Conservation (phyloP, 805 yeast species). For the Wickerhamomyces subpelliculosus region DNA sequence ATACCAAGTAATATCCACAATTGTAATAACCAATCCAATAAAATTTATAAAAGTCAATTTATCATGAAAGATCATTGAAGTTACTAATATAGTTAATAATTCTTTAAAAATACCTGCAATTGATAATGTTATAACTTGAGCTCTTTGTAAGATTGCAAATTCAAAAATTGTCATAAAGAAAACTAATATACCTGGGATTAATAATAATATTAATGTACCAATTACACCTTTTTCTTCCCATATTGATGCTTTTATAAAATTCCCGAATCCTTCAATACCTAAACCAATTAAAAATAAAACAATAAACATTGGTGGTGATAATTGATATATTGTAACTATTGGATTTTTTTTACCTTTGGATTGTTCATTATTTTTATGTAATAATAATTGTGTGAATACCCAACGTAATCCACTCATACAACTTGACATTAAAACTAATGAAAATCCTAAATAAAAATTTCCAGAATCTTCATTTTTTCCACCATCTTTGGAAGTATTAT, state of each 20-base stretch:
- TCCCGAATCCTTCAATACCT: constrained; percentile 58
- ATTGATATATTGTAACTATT: constrained; percentile 71
- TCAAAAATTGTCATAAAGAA: constrained; percentile 88
- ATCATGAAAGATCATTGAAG: constrained; percentile 68
- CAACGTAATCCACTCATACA: constrained; percentile 86
- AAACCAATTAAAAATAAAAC: constrained; percentile 57
- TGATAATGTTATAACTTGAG: constrained; percentile 80
- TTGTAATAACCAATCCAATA: constrained; percentile 67
- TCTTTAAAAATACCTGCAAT: constrained; percentile 94
- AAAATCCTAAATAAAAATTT: constrained; percentile 47
- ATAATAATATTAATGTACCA: constrained; percentile 48
- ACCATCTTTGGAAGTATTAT: constrained; percentile 15
- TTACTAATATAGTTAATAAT: constrained; percentile 64
- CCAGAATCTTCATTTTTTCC: constrained; percentile 9
- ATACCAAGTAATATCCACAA: constrained; percentile 77
- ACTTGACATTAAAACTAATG: constrained; percentile 70
- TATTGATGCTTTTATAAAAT: constrained; percentile 45
- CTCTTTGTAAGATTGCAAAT: constrained; percentile 71
- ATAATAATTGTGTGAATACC: constrained; percentile 85
- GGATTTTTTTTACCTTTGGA: constrained; percentile 53
- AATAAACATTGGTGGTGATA: constrained; percentile 79
- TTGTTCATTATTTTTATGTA: constrained; percentile 47
- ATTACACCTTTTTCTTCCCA: constrained; percentile 59
- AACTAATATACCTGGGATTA: constrained; percentile 82
- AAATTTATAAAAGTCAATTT: constrained; percentile 57